These are phyloP conservation scores for Dipodascus albidus DNA, from an alignment of 805 yeast genomes.

Conservation along the genomic window DNA sequence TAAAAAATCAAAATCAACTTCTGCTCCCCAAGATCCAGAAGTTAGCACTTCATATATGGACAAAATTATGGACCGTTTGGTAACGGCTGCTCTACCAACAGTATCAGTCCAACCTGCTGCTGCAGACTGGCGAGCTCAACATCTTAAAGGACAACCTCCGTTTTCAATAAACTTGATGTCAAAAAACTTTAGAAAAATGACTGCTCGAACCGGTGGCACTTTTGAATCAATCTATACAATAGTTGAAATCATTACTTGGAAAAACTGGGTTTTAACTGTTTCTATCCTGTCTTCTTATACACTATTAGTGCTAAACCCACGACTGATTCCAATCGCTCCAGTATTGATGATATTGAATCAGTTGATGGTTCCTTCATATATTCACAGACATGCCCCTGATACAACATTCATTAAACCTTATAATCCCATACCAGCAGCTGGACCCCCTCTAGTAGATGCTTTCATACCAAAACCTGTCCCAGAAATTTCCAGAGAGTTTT, in stretches of 20 bases:
- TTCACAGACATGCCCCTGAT: conserved; percentile 54
- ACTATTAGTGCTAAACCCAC: conserved; percentile 49
- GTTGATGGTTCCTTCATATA: conserved; percentile 58
- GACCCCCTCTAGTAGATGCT: conserved; percentile 34
- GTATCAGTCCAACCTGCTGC: conserved; percentile 35
- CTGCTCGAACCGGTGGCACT: conserved; percentile 13
- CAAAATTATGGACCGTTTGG: conserved; percentile 56
- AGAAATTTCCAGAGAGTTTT: conserved; percentile 66
- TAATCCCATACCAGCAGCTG: conserved; percentile 38
- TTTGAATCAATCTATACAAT: conserved; percentile 50
- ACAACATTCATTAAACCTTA: conserved; percentile 17
- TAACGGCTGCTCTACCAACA: conserved; percentile 64
- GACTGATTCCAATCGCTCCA: conserved; percentile 35
- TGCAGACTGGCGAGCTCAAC: conserved; percentile 34
- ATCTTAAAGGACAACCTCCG: conserved; percentile 55
- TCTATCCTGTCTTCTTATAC: conserved; percentile 41
- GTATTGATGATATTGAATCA: conserved; percentile 39
- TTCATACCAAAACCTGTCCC: conserved; percentile 60
- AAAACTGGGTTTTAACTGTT: conserved; percentile 47
- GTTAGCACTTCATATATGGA: conserved; percentile 32
- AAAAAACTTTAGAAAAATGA: conserved; percentile 23
- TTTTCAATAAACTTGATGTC: conserved; percentile 62
- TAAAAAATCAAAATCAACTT: not conserved
- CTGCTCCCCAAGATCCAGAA: not conserved
- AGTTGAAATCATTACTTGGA: conserved; percentile 51